Evolutionary conservation across 148 eudicot genomes (phyloP).

Genomic region (Fagopyrum esculentum): DNA sequence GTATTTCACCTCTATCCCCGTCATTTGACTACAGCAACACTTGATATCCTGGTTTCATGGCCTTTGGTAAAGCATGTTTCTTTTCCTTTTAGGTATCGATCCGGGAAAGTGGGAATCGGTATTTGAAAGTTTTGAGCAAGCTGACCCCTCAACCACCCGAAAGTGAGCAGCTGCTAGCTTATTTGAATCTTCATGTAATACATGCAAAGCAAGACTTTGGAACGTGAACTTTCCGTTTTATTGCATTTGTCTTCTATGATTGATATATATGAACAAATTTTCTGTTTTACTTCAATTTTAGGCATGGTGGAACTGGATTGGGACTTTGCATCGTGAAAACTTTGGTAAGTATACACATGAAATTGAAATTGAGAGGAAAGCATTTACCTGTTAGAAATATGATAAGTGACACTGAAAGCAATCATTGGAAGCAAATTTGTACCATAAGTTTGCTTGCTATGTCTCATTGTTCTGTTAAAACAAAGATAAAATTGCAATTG

Average conservation of each 20-base stretch:
- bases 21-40: not conserved
- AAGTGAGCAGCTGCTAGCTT: constrained; percentile 39
- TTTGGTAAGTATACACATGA: constrained; percentile 46
- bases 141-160: constrained; percentile 92
- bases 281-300: constrained; percentile 23
- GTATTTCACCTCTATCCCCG: constrained; percentile 29
- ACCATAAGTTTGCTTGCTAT: not conserved
- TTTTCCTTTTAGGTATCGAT: constrained; percentile 59
- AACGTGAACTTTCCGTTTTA: not conserved
- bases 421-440: not conserved
- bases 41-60: not conserved
- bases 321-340: constrained; percentile 94
- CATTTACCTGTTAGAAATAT: not conserved
- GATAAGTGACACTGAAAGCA: not conserved
- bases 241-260: constrained; percentile 4
- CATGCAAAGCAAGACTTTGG: not conserved
- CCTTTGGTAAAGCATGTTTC: not conserved
- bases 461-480: not conserved
- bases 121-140: constrained; percentile 99
- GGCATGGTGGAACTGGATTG: constrained; percentile 99
- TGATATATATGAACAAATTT: not conserved
- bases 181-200: not conserved
- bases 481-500: not conserved
- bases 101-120: constrained; percentile 94
- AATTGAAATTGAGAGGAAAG: not conserved